Percentiles rank a stretch among this genome's conserved stretches.
Conservation (phyloP, 805 yeast genomes). For the Vanderwaltozyma yarrowii region DNA sequence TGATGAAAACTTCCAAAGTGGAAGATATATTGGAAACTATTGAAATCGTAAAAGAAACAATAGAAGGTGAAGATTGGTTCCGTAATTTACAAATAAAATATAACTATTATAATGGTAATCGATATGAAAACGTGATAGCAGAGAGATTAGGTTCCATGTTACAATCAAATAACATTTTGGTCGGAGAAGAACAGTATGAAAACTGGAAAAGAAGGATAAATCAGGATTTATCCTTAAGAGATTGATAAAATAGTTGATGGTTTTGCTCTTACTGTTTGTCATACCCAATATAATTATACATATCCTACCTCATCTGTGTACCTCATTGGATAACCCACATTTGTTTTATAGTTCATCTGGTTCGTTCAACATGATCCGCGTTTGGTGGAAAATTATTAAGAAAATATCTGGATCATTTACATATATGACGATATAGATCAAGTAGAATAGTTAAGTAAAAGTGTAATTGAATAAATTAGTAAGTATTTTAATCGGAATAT, state of each 20-base stretch:
- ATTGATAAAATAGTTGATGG: no score
- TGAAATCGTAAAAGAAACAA: constrained; percentile 41
- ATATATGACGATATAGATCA: no score
- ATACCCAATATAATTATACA: no score
- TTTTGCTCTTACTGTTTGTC: no score
- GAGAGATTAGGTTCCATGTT: constrained; percentile 30
- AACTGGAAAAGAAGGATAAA: constrained; percentile 27
- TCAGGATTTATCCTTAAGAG: constrained; percentile 20
- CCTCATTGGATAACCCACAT: no score
- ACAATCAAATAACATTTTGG: constrained; percentile 24
- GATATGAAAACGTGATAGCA: constrained; percentile 17
- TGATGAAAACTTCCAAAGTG: constrained; percentile 41
- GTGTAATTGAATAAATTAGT: no score
- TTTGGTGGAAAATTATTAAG: no score
- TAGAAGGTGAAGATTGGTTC: constrained; percentile 54
- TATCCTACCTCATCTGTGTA: no score
- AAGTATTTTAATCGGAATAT: not conserved
- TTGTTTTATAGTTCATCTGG: no score
- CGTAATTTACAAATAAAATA: constrained; percentile 40
- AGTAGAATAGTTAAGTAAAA: no score
- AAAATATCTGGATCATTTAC: no score
- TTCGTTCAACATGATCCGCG: no score
- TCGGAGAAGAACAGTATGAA: constrained; percentile 24
- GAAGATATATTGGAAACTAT: constrained; percentile 45
- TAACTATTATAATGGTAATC: constrained; percentile 25